A percentile compares a stretch with the other conserved stretches of the same genome.
Conservation (phyloP, 768 basidiomycete genomes). For the Suillus alpinus region DNA sequence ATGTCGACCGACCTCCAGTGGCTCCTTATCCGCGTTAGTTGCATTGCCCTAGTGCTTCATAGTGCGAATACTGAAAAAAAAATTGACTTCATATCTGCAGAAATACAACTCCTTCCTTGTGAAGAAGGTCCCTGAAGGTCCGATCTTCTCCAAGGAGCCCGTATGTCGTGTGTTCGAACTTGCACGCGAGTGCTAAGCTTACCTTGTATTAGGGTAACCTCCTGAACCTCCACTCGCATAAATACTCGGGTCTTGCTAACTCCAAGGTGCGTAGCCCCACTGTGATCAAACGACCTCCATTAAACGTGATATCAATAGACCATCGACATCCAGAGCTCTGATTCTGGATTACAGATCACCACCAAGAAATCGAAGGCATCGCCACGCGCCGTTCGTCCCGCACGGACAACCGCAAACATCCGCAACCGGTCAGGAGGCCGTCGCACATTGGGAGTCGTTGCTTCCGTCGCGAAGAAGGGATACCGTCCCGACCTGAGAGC, state of each 20-base stretch:
- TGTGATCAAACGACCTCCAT: not conserved
- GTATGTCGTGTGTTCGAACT: constrained; percentile 40
- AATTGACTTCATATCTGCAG: constrained; percentile 35
- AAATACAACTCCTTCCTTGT: constrained; percentile 85
- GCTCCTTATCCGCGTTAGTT: constrained; percentile 83
- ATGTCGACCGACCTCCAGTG: constrained; percentile 93
- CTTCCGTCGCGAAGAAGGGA: constrained; percentile 57
- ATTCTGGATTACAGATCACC: constrained; percentile 55
- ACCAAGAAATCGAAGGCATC: constrained; percentile 65
- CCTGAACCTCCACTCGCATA: constrained; percentile 85
- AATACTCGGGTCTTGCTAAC: constrained; percentile 89
- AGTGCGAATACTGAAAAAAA: not conserved
- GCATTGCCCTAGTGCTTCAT: not conserved
- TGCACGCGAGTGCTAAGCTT: constrained; percentile 6
- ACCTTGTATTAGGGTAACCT: constrained; percentile 67
- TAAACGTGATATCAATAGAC: constrained; percentile 41
- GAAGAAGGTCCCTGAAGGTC: constrained; percentile 70
- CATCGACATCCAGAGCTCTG: constrained; percentile 58
- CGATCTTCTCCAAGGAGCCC: constrained; percentile 81
- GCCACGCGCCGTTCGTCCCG: constrained; percentile 46
- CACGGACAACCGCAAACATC: constrained; percentile 48
- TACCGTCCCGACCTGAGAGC: constrained; percentile 78
- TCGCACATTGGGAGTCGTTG: constrained; percentile 64
- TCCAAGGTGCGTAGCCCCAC: constrained; percentile 51
- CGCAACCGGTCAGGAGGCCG: constrained; percentile 70